A percentile compares a stretch with the other conserved stretches of the same genome.
phyloP scores from a whole-genome alignment of 139 green algal species.

The Auxenochlorella protothecoides region DNA sequence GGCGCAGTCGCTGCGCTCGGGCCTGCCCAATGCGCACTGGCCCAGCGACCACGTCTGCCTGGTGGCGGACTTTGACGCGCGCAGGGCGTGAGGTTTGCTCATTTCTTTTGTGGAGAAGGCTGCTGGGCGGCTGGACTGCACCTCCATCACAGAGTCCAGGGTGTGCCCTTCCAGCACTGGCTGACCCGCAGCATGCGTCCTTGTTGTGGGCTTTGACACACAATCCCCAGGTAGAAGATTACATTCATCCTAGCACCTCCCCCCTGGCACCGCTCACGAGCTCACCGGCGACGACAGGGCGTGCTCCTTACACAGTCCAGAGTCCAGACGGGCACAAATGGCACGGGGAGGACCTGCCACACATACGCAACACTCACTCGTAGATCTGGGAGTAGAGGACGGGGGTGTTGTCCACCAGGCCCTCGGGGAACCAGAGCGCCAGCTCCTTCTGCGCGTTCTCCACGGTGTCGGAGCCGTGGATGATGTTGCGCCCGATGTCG shows the following conservation, averaged over 20 bases:
- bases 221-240: too few species aligned
- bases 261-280: too few species aligned
- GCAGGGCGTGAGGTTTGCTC: too few species aligned
- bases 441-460: constrained; percentile 93
- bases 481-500: constrained; percentile 81
- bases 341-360: background rate
- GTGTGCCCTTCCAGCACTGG: too few species aligned
- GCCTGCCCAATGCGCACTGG: constrained; percentile 34
- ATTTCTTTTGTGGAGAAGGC: too few species aligned
- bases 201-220: too few species aligned
- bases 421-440: constrained; percentile 91
- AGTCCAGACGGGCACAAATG: background rate
- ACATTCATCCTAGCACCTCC: too few species aligned
- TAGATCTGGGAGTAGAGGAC: constrained; percentile 31
- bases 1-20: constrained; percentile 35
- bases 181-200: too few species aligned
- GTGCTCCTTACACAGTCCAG: too few species aligned
- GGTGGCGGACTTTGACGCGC: constrained; percentile 35
- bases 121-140: too few species aligned
- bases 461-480: constrained; percentile 74
- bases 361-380: constrained; percentile 19
- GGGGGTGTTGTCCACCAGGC: constrained; percentile 32
- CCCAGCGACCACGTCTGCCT: constrained; percentile 49
- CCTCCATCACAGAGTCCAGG: too few species aligned
- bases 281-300: too few species aligned